A percentile compares a stretch with the other conserved stretches of the same genome.
These are phyloP conservation scores for Theileria luwenshuni DNA, from an alignment of 169 alveolate species.

Conservation along the genomic window DNA sequence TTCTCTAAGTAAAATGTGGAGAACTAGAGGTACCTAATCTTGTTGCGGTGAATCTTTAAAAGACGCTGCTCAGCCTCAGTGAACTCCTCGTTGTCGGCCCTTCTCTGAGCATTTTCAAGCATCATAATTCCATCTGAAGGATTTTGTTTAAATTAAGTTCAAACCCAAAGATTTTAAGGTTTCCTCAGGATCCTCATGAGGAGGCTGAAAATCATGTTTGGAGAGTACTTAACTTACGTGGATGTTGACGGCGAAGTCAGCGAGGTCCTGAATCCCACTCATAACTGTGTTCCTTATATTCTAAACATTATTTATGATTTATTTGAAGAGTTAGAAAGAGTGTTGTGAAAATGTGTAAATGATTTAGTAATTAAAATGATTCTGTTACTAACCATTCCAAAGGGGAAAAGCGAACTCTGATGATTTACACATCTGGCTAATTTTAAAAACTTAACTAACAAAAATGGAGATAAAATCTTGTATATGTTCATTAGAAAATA, in stretches of 20 bases:
- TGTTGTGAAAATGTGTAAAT: neutral
- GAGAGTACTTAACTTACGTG: conserved; percentile 37
- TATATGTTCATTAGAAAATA: conserved; percentile 2
- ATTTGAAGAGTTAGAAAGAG: neutral
- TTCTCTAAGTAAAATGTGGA: conserved; percentile 53
- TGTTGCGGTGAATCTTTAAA: conserved; percentile 68
- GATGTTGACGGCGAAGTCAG: conserved; percentile 67
- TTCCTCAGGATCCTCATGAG: conserved; percentile 57
- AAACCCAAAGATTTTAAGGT: conserved; percentile 53
- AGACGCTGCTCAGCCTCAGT: conserved; percentile 72
- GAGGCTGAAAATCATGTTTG: conserved; percentile 42
- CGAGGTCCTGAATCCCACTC: conserved; percentile 72
- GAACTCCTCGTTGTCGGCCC: conserved; percentile 74
- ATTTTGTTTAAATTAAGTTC: neutral
- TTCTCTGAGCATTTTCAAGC: conserved; percentile 75
- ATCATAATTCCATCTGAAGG: conserved; percentile 73
- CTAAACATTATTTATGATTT: conserved; percentile 15
- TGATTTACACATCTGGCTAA: conserved; percentile 12
- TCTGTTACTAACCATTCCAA: conserved; percentile 15
- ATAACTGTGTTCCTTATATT: conserved; percentile 56
- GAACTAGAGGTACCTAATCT: conserved; percentile 67
- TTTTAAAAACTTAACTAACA: neutral
- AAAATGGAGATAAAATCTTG: neutral
- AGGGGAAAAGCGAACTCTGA: conserved; percentile 17
- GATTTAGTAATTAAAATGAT: neutral